Evolutionary conservation across 1,284 basidiomycete species (phyloP), one percentile per base, ranked within the genome.

Genomic region (Puccinia hordei): DNA sequence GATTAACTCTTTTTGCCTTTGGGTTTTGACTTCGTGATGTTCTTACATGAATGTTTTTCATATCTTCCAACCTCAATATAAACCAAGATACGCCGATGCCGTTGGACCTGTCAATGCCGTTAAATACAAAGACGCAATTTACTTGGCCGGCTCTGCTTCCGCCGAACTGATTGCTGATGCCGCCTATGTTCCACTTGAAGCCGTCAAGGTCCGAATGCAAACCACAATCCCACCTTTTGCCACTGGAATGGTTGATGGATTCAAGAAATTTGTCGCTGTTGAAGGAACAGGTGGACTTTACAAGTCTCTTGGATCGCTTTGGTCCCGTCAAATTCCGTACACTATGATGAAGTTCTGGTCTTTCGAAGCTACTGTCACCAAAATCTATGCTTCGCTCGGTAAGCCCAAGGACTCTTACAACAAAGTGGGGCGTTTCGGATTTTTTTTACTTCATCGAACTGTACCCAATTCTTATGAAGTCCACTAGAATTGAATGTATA

Each of bases 161-260:
- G 84, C 84, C 59, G 84, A 85, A 81, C 80, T 85, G 82, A 78
- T 85, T 69, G 84, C 84, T 82, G 84, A 85, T 80, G 82, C 84
- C 38, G 84, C 84, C 63, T 83, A 83, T 79, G 84, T 85, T 69
- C 84, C 84, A 71, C 63, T 82, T 81, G 84, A 85, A 81, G 84
- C 84, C 49, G 83, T 85, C 83, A 85, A 85, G 82, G 84, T 85
- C 73, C 83, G 84, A 82, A 85, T 85, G 82, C 84, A 85, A 81
- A 85, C 84, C 74, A 84, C 84, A 41, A 84, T 84, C 82, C 84
- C 84, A 73, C 84, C 84, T 38, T 84, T 84, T 73, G 84, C 84
- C 68, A 75, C 66, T 10, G 82, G 83, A 38, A 82, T 82, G 76
- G 71, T 81, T 49, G 80, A 82, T 44, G 84, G 83, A 63, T 57